Evolutionary conservation across 2,329 filamentous ascomycete species (phyloP).

Genomic region (Capronia epimyces): DNA sequence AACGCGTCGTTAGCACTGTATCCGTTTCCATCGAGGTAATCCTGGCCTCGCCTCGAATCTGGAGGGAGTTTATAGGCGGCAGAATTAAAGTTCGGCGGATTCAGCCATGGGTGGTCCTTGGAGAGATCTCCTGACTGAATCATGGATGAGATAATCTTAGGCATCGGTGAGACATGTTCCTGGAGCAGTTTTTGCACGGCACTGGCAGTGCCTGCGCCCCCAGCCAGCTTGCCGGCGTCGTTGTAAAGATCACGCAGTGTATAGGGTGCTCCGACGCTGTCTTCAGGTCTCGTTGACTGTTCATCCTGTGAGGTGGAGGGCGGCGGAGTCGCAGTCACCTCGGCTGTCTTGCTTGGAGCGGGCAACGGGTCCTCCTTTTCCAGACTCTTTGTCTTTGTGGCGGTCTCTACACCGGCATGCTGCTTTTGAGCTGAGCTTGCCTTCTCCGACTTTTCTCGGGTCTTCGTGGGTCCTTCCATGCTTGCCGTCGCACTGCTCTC

Average conservation of each 20-base stretch:
- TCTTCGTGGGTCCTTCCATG: constrained; percentile 13
- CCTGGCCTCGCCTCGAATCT: constrained; percentile 26
- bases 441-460: constrained; percentile 2
- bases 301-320: constrained; percentile 14
- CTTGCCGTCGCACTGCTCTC: constrained; percentile 12
- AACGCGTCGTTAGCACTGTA: constrained; percentile 33
- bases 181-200: constrained; percentile 25
- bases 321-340: constrained; percentile 6
- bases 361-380: constrained; percentile 2
- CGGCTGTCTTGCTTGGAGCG: not conserved
- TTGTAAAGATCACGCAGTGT: constrained; percentile 26
- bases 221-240: constrained; percentile 17
- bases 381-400: not conserved
- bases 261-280: constrained; percentile 14
- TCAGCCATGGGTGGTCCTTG: constrained; percentile 39
- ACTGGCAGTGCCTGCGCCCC: constrained; percentile 1
- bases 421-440: not conserved
- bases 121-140: constrained; percentile 28
- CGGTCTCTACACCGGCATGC: constrained; percentile 4
- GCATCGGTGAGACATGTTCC: constrained; percentile 22
- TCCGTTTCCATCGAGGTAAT: constrained; percentile 28
- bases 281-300: constrained; percentile 2
- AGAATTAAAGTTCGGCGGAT: constrained; percentile 34
- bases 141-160: constrained; percentile 25
- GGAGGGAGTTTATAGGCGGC: constrained; percentile 26